Evolutionary conservation across 805 yeast genomes (phyloP).

Genomic region (Scheffersomyces amazonensis): DNA sequence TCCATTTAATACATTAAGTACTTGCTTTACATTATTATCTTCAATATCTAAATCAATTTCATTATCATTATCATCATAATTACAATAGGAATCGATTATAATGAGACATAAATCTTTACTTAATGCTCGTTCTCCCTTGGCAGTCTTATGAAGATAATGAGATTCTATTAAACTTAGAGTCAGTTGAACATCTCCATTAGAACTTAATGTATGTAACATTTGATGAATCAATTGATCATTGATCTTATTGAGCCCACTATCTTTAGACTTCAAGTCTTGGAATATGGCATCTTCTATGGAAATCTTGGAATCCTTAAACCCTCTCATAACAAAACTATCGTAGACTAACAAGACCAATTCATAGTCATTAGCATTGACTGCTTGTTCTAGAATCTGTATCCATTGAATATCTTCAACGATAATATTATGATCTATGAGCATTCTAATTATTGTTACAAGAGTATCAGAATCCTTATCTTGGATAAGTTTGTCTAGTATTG

Average conservation of each 20-base stretch:
- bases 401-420: slow-evolving; percentile 11
- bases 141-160: slow-evolving; percentile 28
- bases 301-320: slow-evolving; percentile 14
- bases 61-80: slow-evolving; percentile 10
- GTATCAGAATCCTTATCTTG: not conserved
- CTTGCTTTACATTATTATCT: slow-evolving; percentile 22
- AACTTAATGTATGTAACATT: slow-evolving; percentile 28
- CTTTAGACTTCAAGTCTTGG: slow-evolving; percentile 5
- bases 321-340: slow-evolving; percentile 27
- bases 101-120: slow-evolving; percentile 29
- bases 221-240: slow-evolving; percentile 20
- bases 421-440: not conserved
- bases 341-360: slow-evolving; percentile 24
- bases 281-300: slow-evolving; percentile 24
- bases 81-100: slow-evolving; percentile 36
- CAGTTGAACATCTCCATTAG: slow-evolving; percentile 36
- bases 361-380: slow-evolving; percentile 22
- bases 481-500: not conserved
- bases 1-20: slow-evolving; percentile 30
- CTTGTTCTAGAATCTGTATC: slow-evolving; percentile 20
- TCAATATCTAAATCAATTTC: slow-evolving; percentile 7
- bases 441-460: not conserved
- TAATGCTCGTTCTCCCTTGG: slow-evolving; percentile 31
- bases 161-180: slow-evolving; percentile 33
- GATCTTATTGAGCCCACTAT: slow-evolving; percentile 13